Conservation (phyloP, 352 stramenopile species). For the Globisporangium camurandrum region DNA sequence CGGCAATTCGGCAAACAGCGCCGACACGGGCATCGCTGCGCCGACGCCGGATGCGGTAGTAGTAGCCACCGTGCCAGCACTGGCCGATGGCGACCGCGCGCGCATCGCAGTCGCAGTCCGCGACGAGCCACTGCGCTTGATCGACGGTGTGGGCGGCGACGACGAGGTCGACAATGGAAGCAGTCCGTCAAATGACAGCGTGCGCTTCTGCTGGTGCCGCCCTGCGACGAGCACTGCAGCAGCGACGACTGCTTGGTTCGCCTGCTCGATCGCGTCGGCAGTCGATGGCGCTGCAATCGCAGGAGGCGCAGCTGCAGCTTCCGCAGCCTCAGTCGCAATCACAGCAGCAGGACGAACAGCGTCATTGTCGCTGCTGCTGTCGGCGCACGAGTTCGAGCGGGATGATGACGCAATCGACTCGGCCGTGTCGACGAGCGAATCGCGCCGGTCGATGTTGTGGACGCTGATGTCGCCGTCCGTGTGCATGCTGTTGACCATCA, state of each 20-base stretch:
- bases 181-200: conserved; percentile 29
- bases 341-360: too few relatives aligned
- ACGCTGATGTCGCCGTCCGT: conserved; percentile 69
- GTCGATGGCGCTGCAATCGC: neutral
- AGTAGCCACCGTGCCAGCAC: conserved; percentile 1
- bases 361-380: too few relatives aligned
- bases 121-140: neutral
- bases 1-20: conserved; percentile 21
- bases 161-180: neutral
- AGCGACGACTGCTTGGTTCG: conserved; percentile 33
- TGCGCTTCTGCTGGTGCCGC: conserved; percentile 30
- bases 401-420: conserved; percentile 34
- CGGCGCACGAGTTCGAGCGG: conserved; percentile 29
- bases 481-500: conserved; percentile 82
- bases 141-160: neutral
- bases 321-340: too few relatives aligned
- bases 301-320: conserved; percentile 2
- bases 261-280: conserved; percentile 18
- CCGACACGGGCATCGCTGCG: conserved; percentile 17
- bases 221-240: conserved; percentile 33
- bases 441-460: conserved; percentile 64
- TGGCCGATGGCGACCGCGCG: neutral
- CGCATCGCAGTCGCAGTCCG: too few relatives aligned
- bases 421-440: conserved; percentile 30
- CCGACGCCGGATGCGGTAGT: conserved; percentile 17